Evolutionary conservation across 148 eudicot genomes (phyloP).

Genomic region (Camellia sinensis): DNA sequence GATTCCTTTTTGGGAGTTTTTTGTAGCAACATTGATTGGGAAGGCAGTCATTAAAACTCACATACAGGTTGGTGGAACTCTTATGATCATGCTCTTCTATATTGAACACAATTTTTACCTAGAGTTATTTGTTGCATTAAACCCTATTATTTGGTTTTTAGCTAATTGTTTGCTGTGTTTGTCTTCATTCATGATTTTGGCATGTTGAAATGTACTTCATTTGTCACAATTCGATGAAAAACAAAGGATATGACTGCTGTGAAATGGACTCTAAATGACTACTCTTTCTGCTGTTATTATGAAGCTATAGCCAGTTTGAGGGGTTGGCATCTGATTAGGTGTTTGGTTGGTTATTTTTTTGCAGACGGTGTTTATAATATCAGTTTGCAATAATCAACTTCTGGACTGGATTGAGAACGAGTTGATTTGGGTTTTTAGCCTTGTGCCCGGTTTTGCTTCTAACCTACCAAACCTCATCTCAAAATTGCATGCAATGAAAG

Average conservation of each 20-base stretch:
- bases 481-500: constrained; percentile 71
- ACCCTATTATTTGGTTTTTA: background rate
- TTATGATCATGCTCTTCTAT: background rate
- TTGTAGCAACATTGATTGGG: constrained; percentile 82
- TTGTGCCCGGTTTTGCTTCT: constrained; percentile 67
- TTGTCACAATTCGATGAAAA: background rate
- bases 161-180: background rate
- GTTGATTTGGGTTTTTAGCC: constrained; percentile 72
- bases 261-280: background rate
- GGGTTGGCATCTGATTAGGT: constrained; percentile 3
- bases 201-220: background rate
- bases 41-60: constrained; percentile 94
- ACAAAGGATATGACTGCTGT: background rate
- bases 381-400: constrained; percentile 93
- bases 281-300: background rate
- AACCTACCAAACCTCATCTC: constrained; percentile 52
- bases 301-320: background rate
- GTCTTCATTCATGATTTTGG: background rate
- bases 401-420: constrained; percentile 87
- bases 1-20: constrained; percentile 93
- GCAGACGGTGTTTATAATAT: constrained; percentile 87
- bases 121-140: background rate
- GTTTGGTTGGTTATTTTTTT: constrained; percentile 15
- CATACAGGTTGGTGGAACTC: constrained; percentile 66
- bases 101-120: background rate